A percentile compares a stretch with the other conserved stretches of the same genome.
phyloP scores from a whole-genome alignment of 2,329 filamentous ascomycete genomes.

The Phaeosphaeriaceae sp. region DNA sequence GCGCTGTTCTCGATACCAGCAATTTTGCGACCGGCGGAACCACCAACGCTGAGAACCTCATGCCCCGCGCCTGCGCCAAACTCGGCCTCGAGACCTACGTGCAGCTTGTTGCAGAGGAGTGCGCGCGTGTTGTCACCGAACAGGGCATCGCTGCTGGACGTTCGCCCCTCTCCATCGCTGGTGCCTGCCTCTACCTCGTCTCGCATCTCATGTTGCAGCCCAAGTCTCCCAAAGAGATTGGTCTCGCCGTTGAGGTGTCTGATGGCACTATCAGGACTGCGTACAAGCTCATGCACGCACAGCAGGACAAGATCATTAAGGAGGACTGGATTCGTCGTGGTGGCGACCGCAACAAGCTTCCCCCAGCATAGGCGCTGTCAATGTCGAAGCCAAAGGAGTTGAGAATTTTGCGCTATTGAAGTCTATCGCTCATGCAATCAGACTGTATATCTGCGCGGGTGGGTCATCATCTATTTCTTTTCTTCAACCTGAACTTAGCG shows the following conservation, averaged over 20 bases:
- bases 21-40: slow-evolving; percentile 70
- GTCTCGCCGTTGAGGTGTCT: slow-evolving; percentile 83
- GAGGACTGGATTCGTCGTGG: slow-evolving; percentile 77
- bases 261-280: slow-evolving; percentile 97
- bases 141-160: slow-evolving; percentile 87
- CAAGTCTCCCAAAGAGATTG: slow-evolving; percentile 86
- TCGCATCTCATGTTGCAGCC: slow-evolving; percentile 83
- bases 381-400: no score
- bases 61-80: slow-evolving; percentile 86
- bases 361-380: slow-evolving; percentile 60
- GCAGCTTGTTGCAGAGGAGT: slow-evolving; percentile 78
- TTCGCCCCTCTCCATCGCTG: slow-evolving; percentile 91
- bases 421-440: neutral
- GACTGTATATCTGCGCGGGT: neutral
- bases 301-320: slow-evolving; percentile 77
- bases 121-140: slow-evolving; percentile 79
- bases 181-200: slow-evolving; percentile 96
- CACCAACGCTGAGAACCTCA: slow-evolving; percentile 82
- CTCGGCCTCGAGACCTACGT: slow-evolving; percentile 78
- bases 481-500: slow-evolving; percentile 1
- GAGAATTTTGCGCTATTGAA: neutral
- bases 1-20: slow-evolving; percentile 60
- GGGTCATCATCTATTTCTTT: neutral
- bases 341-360: slow-evolving; percentile 75
- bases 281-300: slow-evolving; percentile 85